These are phyloP conservation scores for Dictyostelium intermedium DNA, from an alignment of 78 protist species.

Conservation along the genomic window DNA sequence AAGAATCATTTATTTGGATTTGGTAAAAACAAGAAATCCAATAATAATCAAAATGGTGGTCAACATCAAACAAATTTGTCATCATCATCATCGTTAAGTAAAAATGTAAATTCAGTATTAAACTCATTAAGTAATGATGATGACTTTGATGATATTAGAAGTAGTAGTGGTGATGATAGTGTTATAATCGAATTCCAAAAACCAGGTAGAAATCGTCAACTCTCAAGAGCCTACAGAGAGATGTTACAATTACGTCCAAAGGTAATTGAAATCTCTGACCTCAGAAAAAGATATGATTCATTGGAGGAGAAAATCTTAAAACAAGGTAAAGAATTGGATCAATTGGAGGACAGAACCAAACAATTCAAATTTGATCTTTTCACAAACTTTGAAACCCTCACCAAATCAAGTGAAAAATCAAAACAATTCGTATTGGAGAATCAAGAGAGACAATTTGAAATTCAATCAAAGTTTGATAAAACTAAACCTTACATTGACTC, in stretches of 20 bases:
- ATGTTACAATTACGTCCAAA: neutral
- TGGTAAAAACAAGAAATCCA: neutral
- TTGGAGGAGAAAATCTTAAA: neutral
- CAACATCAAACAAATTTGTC: neutral
- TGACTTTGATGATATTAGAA: neutral
- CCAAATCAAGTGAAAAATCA: neutral
- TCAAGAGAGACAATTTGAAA: neutral
- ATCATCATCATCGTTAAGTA: neutral
- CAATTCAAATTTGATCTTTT: neutral
- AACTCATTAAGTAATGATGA: neutral
- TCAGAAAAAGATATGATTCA: neutral
- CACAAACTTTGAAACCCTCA: neutral
- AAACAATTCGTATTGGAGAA: neutral
- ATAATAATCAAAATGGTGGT: neutral
- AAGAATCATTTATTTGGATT: neutral
- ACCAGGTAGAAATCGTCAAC: constrained; percentile 3
- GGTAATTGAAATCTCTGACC: neutral
- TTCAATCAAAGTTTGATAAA: constrained; percentile 15
- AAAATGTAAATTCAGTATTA: constrained; percentile 15
- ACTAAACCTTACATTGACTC: constrained; percentile 38
- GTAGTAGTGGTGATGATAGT: constrained; percentile 10
- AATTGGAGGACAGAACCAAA: neutral
- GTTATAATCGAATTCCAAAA: neutral
- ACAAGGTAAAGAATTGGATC: neutral
- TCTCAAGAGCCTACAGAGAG: neutral